phyloP scores from a whole-genome alignment of 2,329 filamentous ascomycete genomes.

The Calonectria pseudoreteaudii region DNA sequence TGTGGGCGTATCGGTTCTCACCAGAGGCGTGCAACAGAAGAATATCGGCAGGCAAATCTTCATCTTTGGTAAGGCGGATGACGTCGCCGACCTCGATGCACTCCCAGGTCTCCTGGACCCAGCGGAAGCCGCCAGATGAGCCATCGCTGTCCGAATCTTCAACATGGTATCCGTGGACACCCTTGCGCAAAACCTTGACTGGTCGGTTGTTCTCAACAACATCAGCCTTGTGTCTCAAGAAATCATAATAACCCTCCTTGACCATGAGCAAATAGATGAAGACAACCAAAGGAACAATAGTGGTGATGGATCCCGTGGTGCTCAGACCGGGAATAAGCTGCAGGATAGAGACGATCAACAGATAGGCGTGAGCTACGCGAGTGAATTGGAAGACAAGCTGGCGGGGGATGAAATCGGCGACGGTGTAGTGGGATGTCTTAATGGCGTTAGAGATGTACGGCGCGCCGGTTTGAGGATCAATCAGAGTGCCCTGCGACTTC shows the following conservation, averaged over 20 bases:
- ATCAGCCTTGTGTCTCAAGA: constrained; percentile 82
- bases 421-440: constrained; percentile 84
- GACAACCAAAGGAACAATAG: constrained; percentile 78
- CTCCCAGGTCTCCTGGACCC: constrained; percentile 63
- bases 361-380: constrained; percentile 88
- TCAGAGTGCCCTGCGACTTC: constrained; percentile 42
- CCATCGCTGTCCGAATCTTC: constrained; percentile 38
- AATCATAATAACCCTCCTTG: constrained; percentile 91
- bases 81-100: constrained; percentile 63
- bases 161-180: constrained; percentile 69
- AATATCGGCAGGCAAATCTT: constrained; percentile 85
- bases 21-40: constrained; percentile 82
- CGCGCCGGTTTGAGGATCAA: constrained; percentile 63
- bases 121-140: constrained; percentile 46
- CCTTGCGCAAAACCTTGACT: constrained; percentile 57
- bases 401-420: constrained; percentile 87
- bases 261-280: constrained; percentile 84
- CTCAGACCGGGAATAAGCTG: constrained; percentile 83
- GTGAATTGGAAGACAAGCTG: constrained; percentile 91
- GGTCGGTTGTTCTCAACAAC: constrained; percentile 79
- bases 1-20: constrained; percentile 82
- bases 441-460: constrained; percentile 72
- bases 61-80: constrained; percentile 71
- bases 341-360: constrained; percentile 83
- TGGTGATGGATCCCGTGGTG: constrained; percentile 81